A percentile compares a stretch with the other conserved stretches of the same genome.
These are phyloP conservation scores for Avena sativa DNA, from an alignment of 176 grass and related monocot genomes.

Conservation along the genomic window DNA sequence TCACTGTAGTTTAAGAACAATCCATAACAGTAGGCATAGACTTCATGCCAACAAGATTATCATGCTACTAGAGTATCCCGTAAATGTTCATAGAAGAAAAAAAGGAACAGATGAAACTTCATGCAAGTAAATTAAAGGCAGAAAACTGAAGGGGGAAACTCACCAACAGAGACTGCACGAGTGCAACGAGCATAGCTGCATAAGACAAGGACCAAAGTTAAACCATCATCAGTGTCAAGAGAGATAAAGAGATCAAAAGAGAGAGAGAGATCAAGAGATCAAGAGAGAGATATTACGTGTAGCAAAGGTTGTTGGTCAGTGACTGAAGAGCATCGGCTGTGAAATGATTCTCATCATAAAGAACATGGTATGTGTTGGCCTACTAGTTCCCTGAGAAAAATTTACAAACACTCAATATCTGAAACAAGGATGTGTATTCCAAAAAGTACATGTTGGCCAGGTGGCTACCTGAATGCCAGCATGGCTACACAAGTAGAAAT, in stretches of 20 bases:
- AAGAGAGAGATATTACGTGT: conserved; percentile 63
- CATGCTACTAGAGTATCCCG: not conserved
- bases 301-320: conserved; percentile 90
- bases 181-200: conserved; percentile 92
- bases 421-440: not conserved
- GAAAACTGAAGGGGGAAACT: not conserved
- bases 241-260: conserved; percentile 1
- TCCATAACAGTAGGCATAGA: not conserved
- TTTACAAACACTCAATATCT: not conserved
- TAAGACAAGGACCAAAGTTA: conserved; percentile 5
- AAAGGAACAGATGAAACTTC: not conserved
- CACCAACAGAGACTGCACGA: conserved; percentile 84
- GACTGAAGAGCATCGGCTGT: conserved; percentile 69
- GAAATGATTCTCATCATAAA: conserved; percentile 79
- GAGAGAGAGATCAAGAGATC: not conserved
- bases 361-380: conserved; percentile 78
- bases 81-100: not conserved
- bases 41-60: not conserved
- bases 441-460: not conserved
- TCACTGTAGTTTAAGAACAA: not conserved
- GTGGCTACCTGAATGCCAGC: conserved; percentile 79
- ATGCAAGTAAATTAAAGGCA: conserved; percentile 17
- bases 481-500: conserved; percentile 96
- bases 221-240: not conserved
- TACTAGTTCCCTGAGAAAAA: conserved; percentile 76